A percentile compares a stretch with the other conserved stretches of the same genome.
These are phyloP conservation scores for Stentor roeselii DNA, from an alignment of 73 alveolate genomes.

Conservation along the genomic window DNA sequence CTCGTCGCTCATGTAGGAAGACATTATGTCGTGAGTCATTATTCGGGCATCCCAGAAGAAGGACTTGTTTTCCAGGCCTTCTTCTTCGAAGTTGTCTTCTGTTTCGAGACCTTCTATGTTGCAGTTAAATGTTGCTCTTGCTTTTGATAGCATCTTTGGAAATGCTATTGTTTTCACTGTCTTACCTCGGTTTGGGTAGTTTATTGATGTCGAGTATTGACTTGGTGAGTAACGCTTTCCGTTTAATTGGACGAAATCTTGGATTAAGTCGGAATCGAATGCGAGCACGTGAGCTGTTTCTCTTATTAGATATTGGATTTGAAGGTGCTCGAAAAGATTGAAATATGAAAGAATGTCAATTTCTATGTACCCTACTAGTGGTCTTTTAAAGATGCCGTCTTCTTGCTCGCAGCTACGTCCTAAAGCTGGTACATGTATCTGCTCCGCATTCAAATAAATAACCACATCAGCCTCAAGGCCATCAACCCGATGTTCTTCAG, in stretches of 20 bases:
- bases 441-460: background rate
- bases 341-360: background rate
- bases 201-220: too few species aligned
- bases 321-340: too few species aligned
- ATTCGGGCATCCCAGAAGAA: background rate
- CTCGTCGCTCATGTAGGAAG: background rate
- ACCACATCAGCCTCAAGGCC: conserved; percentile 14
- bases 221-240: background rate
- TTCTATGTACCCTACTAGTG: background rate
- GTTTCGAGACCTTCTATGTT: background rate
- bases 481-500: background rate
- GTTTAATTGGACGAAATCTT: background rate
- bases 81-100: background rate
- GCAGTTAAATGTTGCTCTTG: background rate
- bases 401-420: background rate
- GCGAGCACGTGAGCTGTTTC: background rate
- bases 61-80: background rate
- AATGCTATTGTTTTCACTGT: background rate
- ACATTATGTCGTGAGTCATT: background rate
- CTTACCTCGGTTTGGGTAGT: background rate
- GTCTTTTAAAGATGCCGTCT: background rate
- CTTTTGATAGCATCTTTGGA: background rate
- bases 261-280: background rate
- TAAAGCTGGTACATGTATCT: background rate
- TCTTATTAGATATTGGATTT: too few species aligned